Base-by-base conservation (phyloP, 441 rosid species). In the California macrophylla region DNA sequence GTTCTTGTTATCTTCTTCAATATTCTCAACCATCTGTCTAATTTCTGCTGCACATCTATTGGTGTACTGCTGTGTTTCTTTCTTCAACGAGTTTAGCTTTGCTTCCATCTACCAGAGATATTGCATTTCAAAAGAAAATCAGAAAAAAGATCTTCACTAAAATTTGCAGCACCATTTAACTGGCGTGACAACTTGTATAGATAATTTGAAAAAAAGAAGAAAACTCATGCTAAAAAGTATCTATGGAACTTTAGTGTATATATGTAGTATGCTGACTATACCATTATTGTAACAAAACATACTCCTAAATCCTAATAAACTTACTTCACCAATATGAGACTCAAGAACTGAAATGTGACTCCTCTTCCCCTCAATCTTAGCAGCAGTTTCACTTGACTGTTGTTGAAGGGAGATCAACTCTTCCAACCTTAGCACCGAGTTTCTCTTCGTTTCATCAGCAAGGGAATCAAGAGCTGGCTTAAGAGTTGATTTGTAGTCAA, bases 401-500 rank as follows among this genome's bases (percentile, higher is more conserved):
- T 83, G 83, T 74, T 87, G 93, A 65, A 86, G 86, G 38, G 71
- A 73, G 62, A 81, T 82, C 68, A 81, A 40, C 70, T 85, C 91
- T 66, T 87, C 93, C 70, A 78, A 62, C 71, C 83, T 89, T 67
- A 23, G 81, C 80, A 72, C 70, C 42, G 85, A 85, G 75, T 78
- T 81, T 80, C 69, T 83, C 75, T 86, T 91, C 30, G 82, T 71
- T 1, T 78, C 85, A 20, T 86, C 84, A 0, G 81, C 71, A 50
- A 75, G 76, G 34, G 85, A 82, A 70, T 77, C 79, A 23, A 93
- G 85, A 69, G 82, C 87, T 28, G 85, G 89, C 83, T 86, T 91
- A 42, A 93, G 78, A 12, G 71, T 76, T 28, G 83, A 76, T 75
- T 85, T 93, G 72, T 87, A 85, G 69, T 87, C 96, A 66, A 91